These are phyloP conservation scores for Talaromyces sp. DNA, from an alignment of 2,329 filamentous ascomycete species.

Conservation along the genomic window DNA sequence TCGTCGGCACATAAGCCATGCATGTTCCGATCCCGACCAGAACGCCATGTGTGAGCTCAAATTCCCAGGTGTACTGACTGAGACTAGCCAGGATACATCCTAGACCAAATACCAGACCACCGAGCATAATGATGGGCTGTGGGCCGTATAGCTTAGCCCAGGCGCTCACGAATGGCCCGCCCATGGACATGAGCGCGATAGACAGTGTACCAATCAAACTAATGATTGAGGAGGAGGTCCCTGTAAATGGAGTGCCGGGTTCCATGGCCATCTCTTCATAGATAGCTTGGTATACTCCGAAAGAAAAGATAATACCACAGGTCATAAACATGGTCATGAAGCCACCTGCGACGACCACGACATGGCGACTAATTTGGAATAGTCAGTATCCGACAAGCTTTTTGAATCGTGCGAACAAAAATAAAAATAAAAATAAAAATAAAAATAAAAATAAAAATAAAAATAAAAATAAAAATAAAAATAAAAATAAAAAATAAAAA, in stretches of 20 bases:
- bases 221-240: constrained; percentile 38
- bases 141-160: constrained; percentile 41
- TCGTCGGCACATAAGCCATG: constrained; percentile 42
- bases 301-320: constrained; percentile 45
- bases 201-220: constrained; percentile 44
- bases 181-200: constrained; percentile 43
- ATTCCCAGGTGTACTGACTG: constrained; percentile 38
- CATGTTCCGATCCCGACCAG: constrained; percentile 44
- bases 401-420: too few species aligned
- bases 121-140: constrained; percentile 33
- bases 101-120: constrained; percentile 38
- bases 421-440: background rate
- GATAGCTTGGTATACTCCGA: constrained; percentile 46
- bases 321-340: constrained; percentile 40
- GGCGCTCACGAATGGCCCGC: constrained; percentile 38
- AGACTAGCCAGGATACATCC: constrained; percentile 40
- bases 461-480: background rate
- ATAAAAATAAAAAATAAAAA: too few species aligned
- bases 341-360: constrained; percentile 24
- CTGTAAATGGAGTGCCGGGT: constrained; percentile 36
- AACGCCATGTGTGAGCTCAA: constrained; percentile 40
- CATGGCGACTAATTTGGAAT: constrained; percentile 13
- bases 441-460: too few species aligned
- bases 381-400: too few species aligned
- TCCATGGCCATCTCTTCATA: constrained; percentile 40